Evolutionary conservation across 345 rosid species (phyloP), one percentile per base, ranked within the genome.

Genomic region (Anastatica hierochuntica): DNA sequence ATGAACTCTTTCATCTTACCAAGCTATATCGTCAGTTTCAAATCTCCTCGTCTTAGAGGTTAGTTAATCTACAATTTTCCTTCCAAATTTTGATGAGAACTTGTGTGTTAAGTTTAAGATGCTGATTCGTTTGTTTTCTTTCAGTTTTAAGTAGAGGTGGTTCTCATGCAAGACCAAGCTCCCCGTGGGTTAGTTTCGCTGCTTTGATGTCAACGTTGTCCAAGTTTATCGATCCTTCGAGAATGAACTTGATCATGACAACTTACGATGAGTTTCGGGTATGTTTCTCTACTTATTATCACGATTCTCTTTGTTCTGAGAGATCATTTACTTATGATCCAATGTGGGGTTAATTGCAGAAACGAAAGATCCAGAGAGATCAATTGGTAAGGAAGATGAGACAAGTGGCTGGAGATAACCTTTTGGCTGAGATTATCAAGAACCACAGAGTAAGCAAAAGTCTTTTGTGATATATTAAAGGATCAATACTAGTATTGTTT

Each of bases 151-250:
- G 71, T 65, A 21, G 34, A 65, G 8, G 34, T 40, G 56, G 63
- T 49, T 14, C 27, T 6, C 27, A 19, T 5, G 48, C 38, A 16
- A 53, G 14, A 16, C 92, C 88, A 6, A 79, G 69, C 50, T 82
- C 88, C 5, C 95, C 96, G 0, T 82, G 95, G 95, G 75, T 90
- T 74, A 73, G 81, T 4, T 81, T 87, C 58, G 70, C 80, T 0
- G 53, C 64, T 16, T 63, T 81, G 5, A 76, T 90, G 39, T 60
- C 84, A 5, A 49, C 71, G 48, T 75, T 90, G 5, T 72, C 90
- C 0, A 72, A 74, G 59, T 74, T 64, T 4, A 56, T 92, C 54
- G 68, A 79, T 30, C 56, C 79, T 13, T 45, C 72, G 0, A 42
- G 69, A 7, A 48, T 81, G 56, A 49, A 29, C 34, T 63, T 69